Conservation (phyloP, 1,284 basidiomycete species). For the Cryptococcus floricola region DNA sequence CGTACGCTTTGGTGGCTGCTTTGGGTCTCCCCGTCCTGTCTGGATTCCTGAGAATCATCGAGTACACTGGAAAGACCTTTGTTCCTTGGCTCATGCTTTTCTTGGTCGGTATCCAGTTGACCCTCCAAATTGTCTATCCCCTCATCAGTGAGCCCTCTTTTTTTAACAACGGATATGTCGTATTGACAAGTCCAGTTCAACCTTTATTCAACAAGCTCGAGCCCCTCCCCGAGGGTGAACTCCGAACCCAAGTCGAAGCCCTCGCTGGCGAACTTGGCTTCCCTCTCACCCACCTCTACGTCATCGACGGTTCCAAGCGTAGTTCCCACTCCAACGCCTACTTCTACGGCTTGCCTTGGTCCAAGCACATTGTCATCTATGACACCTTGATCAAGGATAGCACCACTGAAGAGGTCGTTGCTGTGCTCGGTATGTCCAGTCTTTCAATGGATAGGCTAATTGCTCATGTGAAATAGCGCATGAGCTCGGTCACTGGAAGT, state of each 20-base stretch:
- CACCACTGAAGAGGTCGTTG: slow-evolving; percentile 82
- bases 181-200: slow-evolving; percentile 56
- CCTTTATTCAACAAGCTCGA: slow-evolving; percentile 96
- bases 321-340: slow-evolving; percentile 93
- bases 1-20: slow-evolving; percentile 65
- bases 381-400: slow-evolving; percentile 92
- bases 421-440: slow-evolving; percentile 55
- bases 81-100: slow-evolving; percentile 85
- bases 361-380: slow-evolving; percentile 95
- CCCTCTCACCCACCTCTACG: slow-evolving; percentile 90
- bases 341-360: slow-evolving; percentile 91
- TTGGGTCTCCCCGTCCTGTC: slow-evolving; percentile 87
- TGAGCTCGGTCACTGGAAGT: slow-evolving; percentile 94
- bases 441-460: slow-evolving; percentile 25
- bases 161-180: not conserved
- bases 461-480: slow-evolving; percentile 55
- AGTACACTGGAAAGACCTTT: slow-evolving; percentile 86
- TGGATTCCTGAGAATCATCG: slow-evolving; percentile 80
- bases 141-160: slow-evolving; percentile 58
- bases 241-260: slow-evolving; percentile 68
- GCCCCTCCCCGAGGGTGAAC: slow-evolving; percentile 68
- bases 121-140: slow-evolving; percentile 80
- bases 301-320: slow-evolving; percentile 94
- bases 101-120: slow-evolving; percentile 76
- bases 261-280: slow-evolving; percentile 79